Conservation (phyloP, 305 asterid species). For the Nicotiana rustica region DNA sequence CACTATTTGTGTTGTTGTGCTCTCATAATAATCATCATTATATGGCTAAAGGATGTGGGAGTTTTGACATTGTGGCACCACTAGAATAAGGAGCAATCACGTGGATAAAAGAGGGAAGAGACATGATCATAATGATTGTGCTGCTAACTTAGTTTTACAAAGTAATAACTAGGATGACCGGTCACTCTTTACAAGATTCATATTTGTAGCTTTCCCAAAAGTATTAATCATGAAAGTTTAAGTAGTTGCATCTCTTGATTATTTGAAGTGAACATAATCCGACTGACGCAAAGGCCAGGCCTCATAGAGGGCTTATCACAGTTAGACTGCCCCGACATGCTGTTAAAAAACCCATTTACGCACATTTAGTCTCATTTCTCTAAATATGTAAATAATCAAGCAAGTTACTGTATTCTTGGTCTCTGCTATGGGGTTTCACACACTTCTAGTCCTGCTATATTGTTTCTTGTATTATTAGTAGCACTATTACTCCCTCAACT, state of each 20-base stretch:
- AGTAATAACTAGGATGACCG: background rate
- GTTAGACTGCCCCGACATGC: background rate
- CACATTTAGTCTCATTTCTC: background rate
- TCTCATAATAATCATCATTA: background rate
- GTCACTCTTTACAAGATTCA: background rate
- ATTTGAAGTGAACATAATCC: conserved; percentile 1
- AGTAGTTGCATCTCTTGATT: conserved; percentile 23
- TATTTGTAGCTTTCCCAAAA: conserved; percentile 4
- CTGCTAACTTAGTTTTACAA: background rate
- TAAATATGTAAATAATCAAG: background rate
- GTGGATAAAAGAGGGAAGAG: conserved; percentile 4
- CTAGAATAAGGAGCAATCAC: background rate
- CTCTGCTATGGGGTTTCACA: conserved; percentile 10
- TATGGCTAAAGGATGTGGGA: background rate
- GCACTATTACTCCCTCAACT: background rate
- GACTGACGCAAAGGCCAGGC: background rate
- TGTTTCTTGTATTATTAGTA: conserved; percentile 13
- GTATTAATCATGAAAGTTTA: conserved; percentile 18
- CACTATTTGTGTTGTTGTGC: background rate
- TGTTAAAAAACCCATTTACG: background rate
- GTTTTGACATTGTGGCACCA: background rate
- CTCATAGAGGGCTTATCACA: background rate
- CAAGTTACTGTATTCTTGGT: background rate
- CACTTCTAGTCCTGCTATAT: background rate
- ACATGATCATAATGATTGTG: background rate